These are phyloP conservation scores for Mycena maculata DNA, from an alignment of 768 basidiomycete species.

Conservation along the genomic window DNA sequence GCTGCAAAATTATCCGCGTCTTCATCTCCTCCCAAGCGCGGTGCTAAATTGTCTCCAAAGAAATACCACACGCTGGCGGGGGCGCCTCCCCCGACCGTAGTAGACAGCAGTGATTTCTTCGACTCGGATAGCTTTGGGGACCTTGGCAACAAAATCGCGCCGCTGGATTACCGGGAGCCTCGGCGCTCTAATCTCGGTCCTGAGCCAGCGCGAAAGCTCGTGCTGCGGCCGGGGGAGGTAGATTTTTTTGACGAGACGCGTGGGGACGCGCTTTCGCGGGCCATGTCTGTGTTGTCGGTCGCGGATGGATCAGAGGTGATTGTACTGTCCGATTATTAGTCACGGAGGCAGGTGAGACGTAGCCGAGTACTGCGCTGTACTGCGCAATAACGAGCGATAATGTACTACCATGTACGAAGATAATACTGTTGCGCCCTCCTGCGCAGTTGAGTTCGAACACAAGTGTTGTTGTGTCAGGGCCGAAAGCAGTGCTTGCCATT, in stretches of 20 bases:
- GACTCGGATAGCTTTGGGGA: conserved; percentile 30
- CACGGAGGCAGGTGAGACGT: too few species aligned
- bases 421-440: too few species aligned
- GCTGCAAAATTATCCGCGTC: conserved; percentile 3
- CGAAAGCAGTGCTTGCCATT: conserved; percentile 8
- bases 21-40: not conserved
- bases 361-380: too few species aligned
- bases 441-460: too few species aligned
- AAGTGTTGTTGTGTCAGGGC: too few species aligned
- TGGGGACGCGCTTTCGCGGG: conserved; percentile 25
- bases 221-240: conserved; percentile 20
- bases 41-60: not conserved
- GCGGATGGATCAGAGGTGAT: conserved; percentile 18
- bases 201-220: not conserved
- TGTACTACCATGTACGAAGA: too few species aligned
- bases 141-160: conserved; percentile 4
- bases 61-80: conserved; percentile 18
- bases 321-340: conserved; percentile 38
- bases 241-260: conserved; percentile 29
- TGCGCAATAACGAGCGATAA: too few species aligned
- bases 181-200: conserved; percentile 17
- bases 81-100: not conserved
- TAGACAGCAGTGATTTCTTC: conserved; percentile 33
- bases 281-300: conserved; percentile 38
- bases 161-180: not conserved